Evolutionary conservation across 2,329 filamentous ascomycete species (phyloP).

Genomic region (Colletotrichum musicola): DNA sequence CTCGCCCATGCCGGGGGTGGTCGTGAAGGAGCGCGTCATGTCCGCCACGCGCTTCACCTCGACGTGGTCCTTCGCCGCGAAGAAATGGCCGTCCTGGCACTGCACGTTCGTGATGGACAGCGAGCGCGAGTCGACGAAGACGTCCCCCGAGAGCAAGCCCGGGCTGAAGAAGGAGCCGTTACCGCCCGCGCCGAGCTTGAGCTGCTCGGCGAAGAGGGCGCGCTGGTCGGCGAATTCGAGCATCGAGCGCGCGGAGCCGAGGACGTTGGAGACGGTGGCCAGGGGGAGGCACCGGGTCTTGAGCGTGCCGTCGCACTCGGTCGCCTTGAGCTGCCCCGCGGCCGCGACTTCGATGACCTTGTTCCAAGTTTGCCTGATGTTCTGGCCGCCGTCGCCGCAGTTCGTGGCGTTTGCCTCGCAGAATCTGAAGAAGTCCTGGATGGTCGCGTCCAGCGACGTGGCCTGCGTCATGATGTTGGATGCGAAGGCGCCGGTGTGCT

Average conservation of each 20-base stretch:
- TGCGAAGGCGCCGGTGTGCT: conserved; percentile 28
- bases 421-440: conserved; percentile 30
- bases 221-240: neutral
- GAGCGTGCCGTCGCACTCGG: conserved; percentile 27
- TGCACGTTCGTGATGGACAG: conserved; percentile 27
- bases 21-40: conserved; percentile 22
- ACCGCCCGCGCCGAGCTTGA: conserved; percentile 2
- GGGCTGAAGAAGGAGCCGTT: conserved; percentile 20
- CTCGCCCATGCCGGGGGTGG: conserved; percentile 24
- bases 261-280: conserved; percentile 20
- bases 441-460: conserved; percentile 33
- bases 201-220: neutral
- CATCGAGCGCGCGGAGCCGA: conserved; percentile 22
- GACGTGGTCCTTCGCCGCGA: conserved; percentile 24
- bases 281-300: conserved; percentile 20
- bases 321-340: conserved; percentile 18
- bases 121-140: neutral
- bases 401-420: conserved; percentile 19
- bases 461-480: conserved; percentile 35
- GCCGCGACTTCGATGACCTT: conserved; percentile 22
- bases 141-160: conserved; percentile 8
- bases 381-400: conserved; percentile 21
- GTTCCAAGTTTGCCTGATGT: conserved; percentile 27
- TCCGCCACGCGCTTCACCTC: conserved; percentile 26
- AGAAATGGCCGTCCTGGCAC: conserved; percentile 32